Base-by-base conservation (phyloP, 768 basidiomycete genomes). In the Mycena floridula region DNA sequence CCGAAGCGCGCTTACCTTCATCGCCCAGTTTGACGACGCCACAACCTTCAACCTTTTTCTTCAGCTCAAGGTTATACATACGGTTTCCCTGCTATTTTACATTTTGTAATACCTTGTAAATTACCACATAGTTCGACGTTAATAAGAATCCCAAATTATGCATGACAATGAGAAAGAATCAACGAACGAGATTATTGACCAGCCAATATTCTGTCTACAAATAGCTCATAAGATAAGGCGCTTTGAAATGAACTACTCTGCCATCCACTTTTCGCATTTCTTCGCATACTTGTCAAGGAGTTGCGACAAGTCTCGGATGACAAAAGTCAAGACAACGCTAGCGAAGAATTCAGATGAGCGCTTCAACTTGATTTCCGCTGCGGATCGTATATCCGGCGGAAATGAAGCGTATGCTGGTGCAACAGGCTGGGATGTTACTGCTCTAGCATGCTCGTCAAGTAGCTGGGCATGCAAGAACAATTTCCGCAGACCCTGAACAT, bases 301-400 rank as follows among this genome's bases (percentile, higher is more conserved):
- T 55, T 85, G 81, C 32, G 88, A 87, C 51, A 92, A 72, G 61
- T 93, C 90, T 43, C 82, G 81, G 55, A 95, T 81, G 55, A 95
- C 89, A 59, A 95, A 93, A 15, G 87, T 87, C 49, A 92, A 72
- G 44, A 95, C 79, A 49, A 93, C 89, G 43, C 75, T 86, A 21
- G 87, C 87, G 54, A 94, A 95, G 61, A 95, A 95, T 57, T 94
- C 89, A n/a, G 89, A 90, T 25, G 81, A 75, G 50, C 85, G 83
- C 58, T 79, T 82, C 46, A 95, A 76, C 60, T 81, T 84, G 54
- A 74, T 68, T 58, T 93, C 89, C 46, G 85, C 74, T 8, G 78
- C 73, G 32, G 57, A 53, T 43, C 83, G 81, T 49, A 84, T 59
- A 46, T 89, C 82, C 35, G 60, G 38, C 4, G 88, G 76, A 54